These are phyloP conservation scores for Phytophthora melonis DNA, from an alignment of 352 stramenopile genomes.

Conservation along the genomic window DNA sequence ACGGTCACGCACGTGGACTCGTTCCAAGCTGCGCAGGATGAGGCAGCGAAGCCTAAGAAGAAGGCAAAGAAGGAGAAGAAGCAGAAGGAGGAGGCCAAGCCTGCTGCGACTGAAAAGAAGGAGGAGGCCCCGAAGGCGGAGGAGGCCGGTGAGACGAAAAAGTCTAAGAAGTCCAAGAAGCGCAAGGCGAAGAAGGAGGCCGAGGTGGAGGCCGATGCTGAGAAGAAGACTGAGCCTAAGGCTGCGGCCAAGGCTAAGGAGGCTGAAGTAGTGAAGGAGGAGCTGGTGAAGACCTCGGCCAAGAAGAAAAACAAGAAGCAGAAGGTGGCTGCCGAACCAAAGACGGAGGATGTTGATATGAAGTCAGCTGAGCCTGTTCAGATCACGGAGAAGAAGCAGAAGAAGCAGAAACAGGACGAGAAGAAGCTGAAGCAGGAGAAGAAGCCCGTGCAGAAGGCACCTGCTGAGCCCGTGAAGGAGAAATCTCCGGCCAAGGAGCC, in stretches of 20 bases:
- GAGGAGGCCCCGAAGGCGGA: conserved; percentile 20
- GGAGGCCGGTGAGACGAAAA: conserved; percentile 36
- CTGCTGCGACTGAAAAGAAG: conserved; percentile 16
- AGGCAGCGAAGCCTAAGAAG: conserved; percentile 43
- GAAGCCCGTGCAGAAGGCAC: conserved; percentile 35
- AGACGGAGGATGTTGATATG: conserved; percentile 34
- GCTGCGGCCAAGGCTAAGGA: conserved; percentile 30
- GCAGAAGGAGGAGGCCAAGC: conserved; percentile 54
- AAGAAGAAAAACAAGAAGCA: conserved; percentile 54
- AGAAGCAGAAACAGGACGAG: conserved; percentile 20
- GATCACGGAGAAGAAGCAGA: conserved; percentile 33
- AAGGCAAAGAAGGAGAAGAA: conserved; percentile 48
- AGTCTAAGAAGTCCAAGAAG: conserved; percentile 69
- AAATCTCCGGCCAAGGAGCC: conserved; percentile 26
- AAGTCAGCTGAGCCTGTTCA: conserved; percentile 31
- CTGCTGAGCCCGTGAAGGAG: conserved; percentile 24
- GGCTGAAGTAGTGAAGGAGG: conserved; percentile 33
- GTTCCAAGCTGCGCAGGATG: conserved; percentile 62
- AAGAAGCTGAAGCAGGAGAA: conserved; percentile 20
- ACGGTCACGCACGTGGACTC: conserved; percentile 78
- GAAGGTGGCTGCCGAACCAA: conserved; percentile 39
- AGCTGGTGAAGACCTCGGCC: conserved; percentile 11
- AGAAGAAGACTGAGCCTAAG: conserved; percentile 37
- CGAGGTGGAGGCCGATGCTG: conserved; percentile 25
- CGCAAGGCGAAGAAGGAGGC: conserved; percentile 41